Evolutionary conservation across 108 stramenopile genomes (phyloP).

Genomic region (Cyclostephanos invisitatus): DNA sequence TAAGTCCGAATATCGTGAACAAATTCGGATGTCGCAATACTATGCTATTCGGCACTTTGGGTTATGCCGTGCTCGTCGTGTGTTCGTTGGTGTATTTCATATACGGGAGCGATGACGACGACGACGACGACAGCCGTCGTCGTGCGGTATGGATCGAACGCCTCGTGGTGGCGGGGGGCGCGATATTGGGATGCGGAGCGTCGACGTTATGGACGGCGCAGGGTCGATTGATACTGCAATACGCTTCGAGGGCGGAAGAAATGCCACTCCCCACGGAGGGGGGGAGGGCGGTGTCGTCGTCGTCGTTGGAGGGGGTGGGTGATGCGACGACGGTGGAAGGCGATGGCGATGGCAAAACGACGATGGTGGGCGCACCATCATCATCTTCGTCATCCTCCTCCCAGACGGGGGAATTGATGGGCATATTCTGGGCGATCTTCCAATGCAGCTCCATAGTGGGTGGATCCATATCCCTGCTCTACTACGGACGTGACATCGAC

Average conservation of each 20-base stretch:
- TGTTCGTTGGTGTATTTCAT: constrained; percentile 48
- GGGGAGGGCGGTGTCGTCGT: too few species aligned
- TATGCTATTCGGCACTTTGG: constrained; percentile 49
- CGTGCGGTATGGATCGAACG: constrained; percentile 23
- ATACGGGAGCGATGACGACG: constrained; percentile 22
- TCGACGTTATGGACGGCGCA: constrained; percentile 57
- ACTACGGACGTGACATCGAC: constrained; percentile 31
- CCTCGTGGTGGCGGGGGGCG: constrained; percentile 49
- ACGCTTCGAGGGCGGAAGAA: constrained; percentile 37
- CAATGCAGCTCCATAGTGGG: constrained; percentile 54
- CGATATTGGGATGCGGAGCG: constrained; percentile 47
- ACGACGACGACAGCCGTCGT: neutral
- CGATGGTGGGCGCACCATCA: neutral
- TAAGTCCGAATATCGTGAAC: constrained; percentile 46
- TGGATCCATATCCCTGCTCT: constrained; percentile 51
- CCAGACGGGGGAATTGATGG: constrained; percentile 47
- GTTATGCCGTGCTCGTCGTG: constrained; percentile 46
- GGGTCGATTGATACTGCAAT: constrained; percentile 53
- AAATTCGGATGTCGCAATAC: constrained; percentile 42
- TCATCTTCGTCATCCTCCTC: neutral
- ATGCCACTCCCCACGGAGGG: neutral
- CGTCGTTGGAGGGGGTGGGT: too few species aligned
- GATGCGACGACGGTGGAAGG: too few species aligned
- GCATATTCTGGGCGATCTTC: constrained; percentile 59
- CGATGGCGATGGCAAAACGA: neutral